Conservation (phyloP, 2,329 filamentous ascomycete genomes). For the Metarhizium album region DNA sequence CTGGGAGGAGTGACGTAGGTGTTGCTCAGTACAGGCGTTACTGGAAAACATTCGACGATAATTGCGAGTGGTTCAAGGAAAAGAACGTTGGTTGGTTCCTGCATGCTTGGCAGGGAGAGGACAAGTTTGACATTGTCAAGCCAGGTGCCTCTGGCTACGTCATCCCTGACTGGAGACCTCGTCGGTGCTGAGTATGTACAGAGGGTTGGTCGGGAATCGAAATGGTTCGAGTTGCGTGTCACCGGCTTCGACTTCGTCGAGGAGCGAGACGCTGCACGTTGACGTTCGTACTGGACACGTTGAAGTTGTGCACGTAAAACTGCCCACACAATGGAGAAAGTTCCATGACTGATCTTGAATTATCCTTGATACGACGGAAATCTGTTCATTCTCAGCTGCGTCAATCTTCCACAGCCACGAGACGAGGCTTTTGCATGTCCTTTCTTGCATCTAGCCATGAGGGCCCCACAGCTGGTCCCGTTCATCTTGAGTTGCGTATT, state of each 20-base stretch:
- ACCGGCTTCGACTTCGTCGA: neutral
- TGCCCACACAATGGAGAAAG: no score
- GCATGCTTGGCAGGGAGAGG: slow-evolving; percentile 12
- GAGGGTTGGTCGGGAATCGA: neutral
- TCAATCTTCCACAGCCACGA: neutral
- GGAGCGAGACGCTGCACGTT: neutral
- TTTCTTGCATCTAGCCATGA: neutral
- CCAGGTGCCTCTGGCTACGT: slow-evolving; percentile 10
- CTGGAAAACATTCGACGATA: slow-evolving; percentile 11
- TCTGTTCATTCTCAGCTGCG: neutral
- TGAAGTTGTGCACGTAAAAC: neutral
- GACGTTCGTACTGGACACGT: neutral
- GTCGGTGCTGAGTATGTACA: slow-evolving; percentile 7
- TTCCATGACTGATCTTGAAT: neutral
- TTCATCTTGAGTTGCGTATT: neutral
- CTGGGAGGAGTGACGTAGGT: slow-evolving; percentile 9
- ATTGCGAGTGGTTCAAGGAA: slow-evolving; percentile 11
- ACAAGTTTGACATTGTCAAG: slow-evolving; percentile 11
- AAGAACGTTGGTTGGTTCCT: slow-evolving; percentile 12
- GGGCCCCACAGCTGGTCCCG: neutral
- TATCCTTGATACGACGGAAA: neutral
- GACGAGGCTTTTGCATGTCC: neutral
- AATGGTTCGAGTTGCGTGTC: neutral
- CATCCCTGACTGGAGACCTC: slow-evolving; percentile 11
- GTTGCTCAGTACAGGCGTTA: slow-evolving; percentile 9